Evolutionary conservation across 1,284 basidiomycete genomes (phyloP), one percentile per base, ranked within the genome.

Genomic region (Caloboletus firmus): DNA sequence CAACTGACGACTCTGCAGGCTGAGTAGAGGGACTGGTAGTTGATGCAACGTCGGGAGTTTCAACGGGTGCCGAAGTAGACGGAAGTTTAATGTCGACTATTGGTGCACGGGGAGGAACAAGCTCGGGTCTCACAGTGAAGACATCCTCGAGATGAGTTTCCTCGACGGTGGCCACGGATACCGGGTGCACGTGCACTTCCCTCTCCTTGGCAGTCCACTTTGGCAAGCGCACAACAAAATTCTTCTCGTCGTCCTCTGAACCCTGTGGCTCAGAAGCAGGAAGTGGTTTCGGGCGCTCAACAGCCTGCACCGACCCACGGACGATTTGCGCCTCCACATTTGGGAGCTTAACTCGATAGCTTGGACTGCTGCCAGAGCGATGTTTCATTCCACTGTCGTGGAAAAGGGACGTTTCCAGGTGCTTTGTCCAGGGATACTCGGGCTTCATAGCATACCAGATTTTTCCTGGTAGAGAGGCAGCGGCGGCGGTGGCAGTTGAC

Each of bases 381-480:
- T 81, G 76, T 65, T 84, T 85, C 20, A 81, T 71, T 24, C 79
- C 67, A 20, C 76, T 64, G 49, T 90, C 87, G 49, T 79, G 76
- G 72, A 84, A 85, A 24, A 91, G 79, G 67, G 83, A 87, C 1
- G 75, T 77, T 62, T 91, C 88, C 58, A 84, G 82, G 55, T 89
- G 87, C 62, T 89, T 89, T 5, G 89, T 91, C 87, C 87, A 91
- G 61, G 83, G 78, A 40, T 79, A 79, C 66, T 91, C 89, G 8
- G 88, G 89, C 67, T 87, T 89, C 81, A 83, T 82, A 5, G 79
- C 71, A 62, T 78, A 89, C 83, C 87, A 88, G 37, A 80, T 73
- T 41, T 84, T 80, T 20, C 77, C 78, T n/a, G 70, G 62, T 47
- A 72, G 61, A 49, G 73, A 65, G 47, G 72, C 64, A 17, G 63